These are phyloP conservation scores for Diaporthe citriasiana DNA, from an alignment of 2,329 filamentous ascomycete genomes.

Conservation along the genomic window DNA sequence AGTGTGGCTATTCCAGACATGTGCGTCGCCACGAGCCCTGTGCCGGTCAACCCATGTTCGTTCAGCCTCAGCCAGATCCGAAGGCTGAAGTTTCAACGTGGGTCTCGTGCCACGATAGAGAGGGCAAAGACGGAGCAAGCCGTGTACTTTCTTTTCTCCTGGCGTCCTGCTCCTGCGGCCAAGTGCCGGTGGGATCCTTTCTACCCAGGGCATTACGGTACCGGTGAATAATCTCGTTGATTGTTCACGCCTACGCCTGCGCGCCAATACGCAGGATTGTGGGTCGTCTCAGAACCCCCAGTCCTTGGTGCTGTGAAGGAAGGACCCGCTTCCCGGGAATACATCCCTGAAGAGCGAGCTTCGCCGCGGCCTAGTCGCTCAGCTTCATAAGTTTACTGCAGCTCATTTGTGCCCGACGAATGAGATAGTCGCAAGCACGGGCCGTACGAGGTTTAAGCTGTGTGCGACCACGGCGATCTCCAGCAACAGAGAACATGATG, in stretches of 20 bases:
- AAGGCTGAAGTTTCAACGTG: not conserved
- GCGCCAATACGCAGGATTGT: constrained; percentile 13
- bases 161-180: not conserved
- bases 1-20: constrained; percentile 17
- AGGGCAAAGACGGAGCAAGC: not conserved
- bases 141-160: not conserved
- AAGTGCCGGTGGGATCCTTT: not conserved
- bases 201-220: not conserved
- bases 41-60: not conserved
- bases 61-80: not conserved
- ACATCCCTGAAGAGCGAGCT: constrained; percentile 4
- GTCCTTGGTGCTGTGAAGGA: constrained; percentile 4
- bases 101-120: not conserved
- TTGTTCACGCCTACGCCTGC: not conserved
- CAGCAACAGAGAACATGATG: constrained; percentile 21
- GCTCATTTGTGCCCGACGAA: constrained; percentile 2
- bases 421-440: not conserved
- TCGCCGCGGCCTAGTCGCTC: constrained; percentile 31
- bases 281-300: constrained; percentile 12
- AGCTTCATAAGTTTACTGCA: constrained; percentile 19
- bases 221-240: constrained; percentile 7
- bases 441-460: constrained; percentile 1
- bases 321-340: not conserved
- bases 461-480: not conserved
- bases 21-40: not conserved